Evolutionary conservation across 2,329 filamentous ascomycete genomes (phyloP), one percentile per base, ranked within the genome.

Genomic region (Plectosphaerella cucumerina): DNA sequence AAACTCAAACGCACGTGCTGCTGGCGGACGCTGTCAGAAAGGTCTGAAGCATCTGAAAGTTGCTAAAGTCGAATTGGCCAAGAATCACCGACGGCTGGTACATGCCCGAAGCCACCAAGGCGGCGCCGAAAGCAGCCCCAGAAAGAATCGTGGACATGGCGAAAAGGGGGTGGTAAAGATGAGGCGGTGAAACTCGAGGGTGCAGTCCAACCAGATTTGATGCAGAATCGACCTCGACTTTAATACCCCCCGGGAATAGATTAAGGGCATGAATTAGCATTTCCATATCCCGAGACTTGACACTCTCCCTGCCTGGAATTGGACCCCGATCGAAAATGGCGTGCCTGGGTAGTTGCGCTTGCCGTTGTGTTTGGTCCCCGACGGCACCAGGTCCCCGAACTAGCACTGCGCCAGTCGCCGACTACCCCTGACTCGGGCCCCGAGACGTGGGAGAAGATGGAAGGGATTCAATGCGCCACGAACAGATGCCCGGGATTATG

Each of bases 41-140:
- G 8, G 76, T 74, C 64, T 86, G 77, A 26, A 85, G 62, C 84
- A 88, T 87, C 61, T 84, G 82, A 65, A 79, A 86, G 60, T 85
- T 77, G 45, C 75, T 66, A 44, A 86, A 69, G 21, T 70, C 73
- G 68, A 88, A 76, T 68, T 88, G 85, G 9, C 72, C 68, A 51
- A 82, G 65, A 57, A 89, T 84, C 44, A 85, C 73, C 0, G 75
- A 69, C 0, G 85, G 84, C 34, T 77, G 70, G 59, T 79, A 79
- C 50, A 87, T 80, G 23, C 83, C 84, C 2, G 84, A 75, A 4
- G 75, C 77, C 31, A 80, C 72, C 39, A 87, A 72, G 50, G 83
- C 80, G 10, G 78, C 78, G 44, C 85, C 85, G 57, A 87, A 87
- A 43, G 76, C 71, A 37, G 74, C 75, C 20, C 85, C 85, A 1